Evolutionary conservation across 305 asterid genomes (phyloP).

Genomic region (Ilex paraguariensis): DNA sequence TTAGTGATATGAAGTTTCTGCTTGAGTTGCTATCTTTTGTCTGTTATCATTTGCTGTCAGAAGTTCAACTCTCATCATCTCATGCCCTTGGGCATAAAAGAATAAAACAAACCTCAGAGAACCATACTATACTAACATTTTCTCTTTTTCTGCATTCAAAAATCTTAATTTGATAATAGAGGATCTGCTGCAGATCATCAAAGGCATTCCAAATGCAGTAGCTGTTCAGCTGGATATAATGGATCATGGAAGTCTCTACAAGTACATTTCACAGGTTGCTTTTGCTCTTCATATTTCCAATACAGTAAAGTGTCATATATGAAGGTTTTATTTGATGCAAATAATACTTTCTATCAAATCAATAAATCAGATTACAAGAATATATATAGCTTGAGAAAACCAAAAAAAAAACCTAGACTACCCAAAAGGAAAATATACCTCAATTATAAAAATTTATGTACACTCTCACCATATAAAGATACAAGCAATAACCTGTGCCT

Average conservation of each 20-base stretch:
- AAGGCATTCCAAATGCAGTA: slow-evolving; percentile 71
- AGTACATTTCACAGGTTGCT: slow-evolving; percentile 52
- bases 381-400: background rate
- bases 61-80: no score
- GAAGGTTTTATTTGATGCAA: no score
- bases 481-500: no score
- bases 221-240: slow-evolving; percentile 75
- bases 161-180: slow-evolving; percentile 5
- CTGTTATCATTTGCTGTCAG: no score
- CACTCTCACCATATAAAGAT: no score
- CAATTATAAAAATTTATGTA: no score
- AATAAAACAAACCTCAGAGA: background rate
- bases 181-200: slow-evolving; percentile 40
- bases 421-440: background rate
- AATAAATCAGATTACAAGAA: no score
- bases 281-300: background rate
- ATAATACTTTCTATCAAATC: no score
- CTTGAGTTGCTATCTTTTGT: no score
- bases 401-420: slow-evolving; percentile 4
- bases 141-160: background rate
- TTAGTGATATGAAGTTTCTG: no score
- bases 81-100: background rate
- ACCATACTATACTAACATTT: no score
- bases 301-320: background rate
- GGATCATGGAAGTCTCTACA: slow-evolving; percentile 46